These are phyloP conservation scores for Parathielavia appendiculata DNA, from an alignment of 495 filamentous ascomycete species.

Conservation along the genomic window DNA sequence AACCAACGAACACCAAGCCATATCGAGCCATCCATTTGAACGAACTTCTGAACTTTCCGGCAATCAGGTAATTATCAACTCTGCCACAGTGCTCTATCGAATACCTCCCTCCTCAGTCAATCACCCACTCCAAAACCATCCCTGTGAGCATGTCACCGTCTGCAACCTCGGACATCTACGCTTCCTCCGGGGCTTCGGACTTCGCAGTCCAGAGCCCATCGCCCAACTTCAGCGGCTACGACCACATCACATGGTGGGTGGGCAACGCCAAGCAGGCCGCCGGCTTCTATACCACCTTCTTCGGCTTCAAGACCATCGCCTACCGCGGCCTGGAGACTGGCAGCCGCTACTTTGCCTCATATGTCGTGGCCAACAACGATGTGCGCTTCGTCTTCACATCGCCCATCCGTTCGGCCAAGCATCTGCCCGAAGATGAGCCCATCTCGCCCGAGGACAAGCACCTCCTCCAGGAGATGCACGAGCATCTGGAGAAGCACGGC, in stretches of 20 bases:
- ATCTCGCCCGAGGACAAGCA: slow-evolving; percentile 50
- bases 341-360: slow-evolving; percentile 64
- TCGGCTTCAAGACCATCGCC: slow-evolving; percentile 76
- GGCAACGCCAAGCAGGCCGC: slow-evolving; percentile 94
- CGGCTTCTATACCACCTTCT: slow-evolving; percentile 74
- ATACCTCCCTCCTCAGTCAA: neutral
- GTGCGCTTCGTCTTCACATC: slow-evolving; percentile 82
- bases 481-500: slow-evolving; percentile 73
- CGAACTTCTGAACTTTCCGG: neutral
- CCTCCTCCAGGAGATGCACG: slow-evolving; percentile 63
- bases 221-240: slow-evolving; percentile 71
- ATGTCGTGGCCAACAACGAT: slow-evolving; percentile 72
- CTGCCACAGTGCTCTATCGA: neutral
- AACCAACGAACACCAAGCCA: neutral
- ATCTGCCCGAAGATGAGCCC: slow-evolving; percentile 47
- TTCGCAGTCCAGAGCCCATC: slow-evolving; percentile 39
- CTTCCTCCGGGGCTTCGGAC: slow-evolving; percentile 39
- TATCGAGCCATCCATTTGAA: neutral
- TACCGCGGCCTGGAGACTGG: slow-evolving; percentile 86
- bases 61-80: neutral
- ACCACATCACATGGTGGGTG: slow-evolving; percentile 89
- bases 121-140: slow-evolving; percentile 4
- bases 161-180: slow-evolving; percentile 52
- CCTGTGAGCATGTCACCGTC: slow-evolving; percentile 62
- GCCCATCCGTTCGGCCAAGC: slow-evolving; percentile 59